Evolutionary conservation across 129 eudicot species (phyloP).

Genomic region (Helianthus annuus): DNA sequence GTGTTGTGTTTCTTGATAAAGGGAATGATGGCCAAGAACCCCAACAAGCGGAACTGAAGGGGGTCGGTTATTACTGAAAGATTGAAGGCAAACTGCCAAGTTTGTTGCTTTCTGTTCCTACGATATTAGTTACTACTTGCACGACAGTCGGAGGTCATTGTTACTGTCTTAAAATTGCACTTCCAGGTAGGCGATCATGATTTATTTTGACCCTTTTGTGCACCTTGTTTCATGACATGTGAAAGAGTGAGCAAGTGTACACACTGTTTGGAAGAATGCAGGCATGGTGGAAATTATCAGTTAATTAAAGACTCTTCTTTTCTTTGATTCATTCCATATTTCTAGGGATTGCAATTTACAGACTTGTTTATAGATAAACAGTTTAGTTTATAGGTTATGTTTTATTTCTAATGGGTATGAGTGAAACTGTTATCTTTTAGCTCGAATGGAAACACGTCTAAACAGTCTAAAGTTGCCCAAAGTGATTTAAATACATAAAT

Average conservation of each 20-base stretch:
- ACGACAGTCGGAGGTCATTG: not conserved
- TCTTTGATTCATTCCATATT: not conserved
- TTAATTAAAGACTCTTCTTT: not conserved
- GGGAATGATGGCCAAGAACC: conserved; percentile 46
- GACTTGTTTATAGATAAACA: not conserved
- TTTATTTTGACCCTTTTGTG: conserved; percentile 9
- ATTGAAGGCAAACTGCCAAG: not conserved
- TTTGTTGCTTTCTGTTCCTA: conserved; percentile 5
- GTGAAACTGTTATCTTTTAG: too few species aligned
- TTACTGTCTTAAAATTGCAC: conserved; percentile 4
- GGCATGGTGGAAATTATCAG: not conserved
- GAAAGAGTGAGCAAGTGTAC: conserved; percentile 14
- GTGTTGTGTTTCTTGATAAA: conserved; percentile 66
- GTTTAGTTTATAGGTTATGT: not conserved
- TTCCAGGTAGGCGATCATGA: not conserved
- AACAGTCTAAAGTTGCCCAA: too few species aligned
- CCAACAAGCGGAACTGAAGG: conserved; percentile 40
- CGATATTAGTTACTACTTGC: conserved; percentile 5
- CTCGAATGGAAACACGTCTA: too few species aligned
- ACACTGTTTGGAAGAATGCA: conserved; percentile 16
- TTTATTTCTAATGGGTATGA: not conserved
- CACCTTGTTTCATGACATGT: conserved; percentile 19
- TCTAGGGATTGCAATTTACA: not conserved
- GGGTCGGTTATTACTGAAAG: conserved; percentile 74
- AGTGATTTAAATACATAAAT: too few species aligned